phyloP scores from a whole-genome alignment of 2,329 filamentous ascomycete genomes.

The Magnaporthiopsis incrustans region DNA sequence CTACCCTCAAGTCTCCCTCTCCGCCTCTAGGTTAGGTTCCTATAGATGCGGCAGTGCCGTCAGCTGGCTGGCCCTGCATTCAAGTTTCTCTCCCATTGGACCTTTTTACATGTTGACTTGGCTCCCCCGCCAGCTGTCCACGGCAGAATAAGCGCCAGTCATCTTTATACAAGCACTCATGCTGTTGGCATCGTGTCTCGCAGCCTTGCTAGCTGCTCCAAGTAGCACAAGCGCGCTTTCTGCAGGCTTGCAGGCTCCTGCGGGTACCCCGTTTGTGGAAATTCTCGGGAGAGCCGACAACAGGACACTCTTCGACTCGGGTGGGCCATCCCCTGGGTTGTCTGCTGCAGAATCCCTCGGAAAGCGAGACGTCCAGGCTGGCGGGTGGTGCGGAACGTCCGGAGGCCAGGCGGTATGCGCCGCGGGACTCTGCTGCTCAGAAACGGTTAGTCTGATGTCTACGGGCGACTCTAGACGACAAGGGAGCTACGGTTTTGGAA shows the following conservation, averaged over 20 bases:
- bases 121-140: no score
- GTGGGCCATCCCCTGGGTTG: no score
- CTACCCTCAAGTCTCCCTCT: not conserved
- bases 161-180: not conserved
- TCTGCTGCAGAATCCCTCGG: not conserved
- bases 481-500: not conserved
- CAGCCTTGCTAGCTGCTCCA: not conserved
- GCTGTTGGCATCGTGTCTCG: not conserved
- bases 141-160: not conserved
- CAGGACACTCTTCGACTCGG: not conserved
- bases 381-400: conserved; percentile 13
- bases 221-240: no score
- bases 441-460: conserved; percentile 9
- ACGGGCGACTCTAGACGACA: not conserved
- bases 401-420: conserved; percentile 16
- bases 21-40: no score
- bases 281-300: no score
- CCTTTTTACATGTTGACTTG: not conserved
- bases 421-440: conserved; percentile 18
- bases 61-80: not conserved
- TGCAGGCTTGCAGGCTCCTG: not conserved
- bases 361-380: conserved; percentile 8
- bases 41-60: not conserved
- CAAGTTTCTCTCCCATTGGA: not conserved
- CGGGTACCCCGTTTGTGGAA: not conserved